These are phyloP conservation scores for Cadophora gregata DNA, from an alignment of 2,329 filamentous ascomycete genomes.

Conservation along the genomic window DNA sequence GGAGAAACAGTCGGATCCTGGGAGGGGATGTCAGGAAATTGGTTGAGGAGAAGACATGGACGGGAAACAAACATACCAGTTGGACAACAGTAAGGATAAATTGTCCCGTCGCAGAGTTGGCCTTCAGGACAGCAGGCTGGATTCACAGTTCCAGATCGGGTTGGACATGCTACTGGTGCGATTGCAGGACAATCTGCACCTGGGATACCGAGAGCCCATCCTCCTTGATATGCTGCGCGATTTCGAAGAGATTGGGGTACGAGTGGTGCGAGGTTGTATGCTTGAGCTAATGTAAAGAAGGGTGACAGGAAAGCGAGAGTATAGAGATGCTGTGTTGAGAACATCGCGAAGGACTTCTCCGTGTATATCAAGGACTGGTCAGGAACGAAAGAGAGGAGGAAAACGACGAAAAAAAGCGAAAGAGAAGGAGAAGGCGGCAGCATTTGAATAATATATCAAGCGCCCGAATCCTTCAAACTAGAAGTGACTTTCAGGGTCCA, in stretches of 20 bases:
- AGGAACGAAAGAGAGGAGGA: neutral
- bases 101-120: constrained; percentile 11
- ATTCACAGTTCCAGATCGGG: constrained; percentile 3
- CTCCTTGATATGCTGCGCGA: constrained; percentile 23
- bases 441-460: neutral
- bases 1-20: constrained; percentile 22
- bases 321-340: neutral
- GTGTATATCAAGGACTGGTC: neutral
- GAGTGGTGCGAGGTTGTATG: constrained; percentile 10
- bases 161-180: constrained; percentile 21
- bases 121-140: constrained; percentile 26
- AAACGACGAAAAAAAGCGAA: neutral
- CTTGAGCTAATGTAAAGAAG: neutral
- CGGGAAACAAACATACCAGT: constrained; percentile 15
- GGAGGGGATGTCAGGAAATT: neutral
- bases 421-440: neutral
- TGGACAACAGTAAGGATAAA: constrained; percentile 25
- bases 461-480: neutral
- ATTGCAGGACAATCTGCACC: constrained; percentile 23
- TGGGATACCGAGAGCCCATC: constrained; percentile 26
- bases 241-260: constrained; percentile 12
- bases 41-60: neutral
- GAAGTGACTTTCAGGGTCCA: neutral
- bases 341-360: neutral
- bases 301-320: neutral